Conservation (phyloP, 768 basidiomycete genomes). For the Suillus decipiens region DNA sequence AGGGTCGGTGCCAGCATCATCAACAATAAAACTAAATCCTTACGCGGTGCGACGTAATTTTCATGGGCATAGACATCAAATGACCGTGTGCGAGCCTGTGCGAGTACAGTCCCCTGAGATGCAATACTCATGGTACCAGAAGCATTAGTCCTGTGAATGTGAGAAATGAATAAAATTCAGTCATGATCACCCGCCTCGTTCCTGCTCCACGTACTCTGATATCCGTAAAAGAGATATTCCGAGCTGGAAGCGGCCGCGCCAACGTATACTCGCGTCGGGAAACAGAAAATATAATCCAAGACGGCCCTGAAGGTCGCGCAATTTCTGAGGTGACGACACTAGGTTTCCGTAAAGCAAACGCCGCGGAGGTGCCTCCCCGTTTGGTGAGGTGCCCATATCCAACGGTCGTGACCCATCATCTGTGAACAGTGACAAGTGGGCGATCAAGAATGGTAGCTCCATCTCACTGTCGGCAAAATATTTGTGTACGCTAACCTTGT, state of each 20-base stretch:
- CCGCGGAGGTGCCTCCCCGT: constrained; percentile 44
- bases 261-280: constrained; percentile 85
- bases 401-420: constrained; percentile 64
- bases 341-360: constrained; percentile 82
- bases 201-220: constrained; percentile 58
- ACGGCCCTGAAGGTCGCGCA: constrained; percentile 80
- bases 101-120: constrained; percentile 65
- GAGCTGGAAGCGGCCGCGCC: constrained; percentile 74
- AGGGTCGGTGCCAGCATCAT: constrained; percentile 15
- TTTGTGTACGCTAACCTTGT: constrained; percentile 22
- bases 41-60: constrained; percentile 80
- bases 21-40: constrained; percentile 35
- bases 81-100: constrained; percentile 66
- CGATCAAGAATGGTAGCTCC: constrained; percentile 86
- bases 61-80: constrained; percentile 79
- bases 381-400: constrained; percentile 62
- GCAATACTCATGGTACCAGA: constrained; percentile 52
- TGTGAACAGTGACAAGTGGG: constrained; percentile 75
- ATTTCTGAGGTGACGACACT: constrained; percentile 77
- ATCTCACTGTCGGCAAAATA: constrained; percentile 57
- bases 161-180: constrained; percentile 21
- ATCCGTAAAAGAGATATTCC: constrained; percentile 73
- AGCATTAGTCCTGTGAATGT: constrained; percentile 45
- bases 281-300: constrained; percentile 88
- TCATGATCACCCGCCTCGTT: constrained; percentile 14